Evolutionary conservation across 1,284 basidiomycete species (phyloP).

Genomic region (Tilletia setariae): DNA sequence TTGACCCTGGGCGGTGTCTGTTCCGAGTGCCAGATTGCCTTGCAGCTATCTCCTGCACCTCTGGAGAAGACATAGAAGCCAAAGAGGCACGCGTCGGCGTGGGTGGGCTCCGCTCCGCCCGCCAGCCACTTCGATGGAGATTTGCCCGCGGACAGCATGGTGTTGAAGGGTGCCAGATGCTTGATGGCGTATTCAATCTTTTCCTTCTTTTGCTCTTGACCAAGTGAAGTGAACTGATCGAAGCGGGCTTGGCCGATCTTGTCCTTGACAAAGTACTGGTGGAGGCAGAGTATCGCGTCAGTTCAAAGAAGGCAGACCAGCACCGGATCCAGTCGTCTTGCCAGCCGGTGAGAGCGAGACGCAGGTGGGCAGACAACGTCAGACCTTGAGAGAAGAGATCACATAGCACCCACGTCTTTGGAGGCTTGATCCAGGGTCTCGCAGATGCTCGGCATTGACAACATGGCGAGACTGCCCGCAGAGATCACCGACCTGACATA

Average conservation of each 20-base stretch:
- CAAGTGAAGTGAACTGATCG: slow-evolving; percentile 23
- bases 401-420: background rate
- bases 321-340: background rate
- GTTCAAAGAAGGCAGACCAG: background rate
- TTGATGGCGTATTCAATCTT: background rate
- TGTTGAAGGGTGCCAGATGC: slow-evolving; percentile 14
- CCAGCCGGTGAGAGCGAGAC: background rate
- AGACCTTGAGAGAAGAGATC: background rate
- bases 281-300: background rate
- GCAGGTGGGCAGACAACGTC: background rate
- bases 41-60: slow-evolving; percentile 25
- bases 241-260: slow-evolving; percentile 35
- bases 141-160: slow-evolving; percentile 10
- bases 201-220: slow-evolving; percentile 21
- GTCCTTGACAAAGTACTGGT: slow-evolving; percentile 36
- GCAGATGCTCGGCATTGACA: slow-evolving; percentile 28
- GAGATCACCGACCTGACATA: slow-evolving; percentile 34
- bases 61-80: slow-evolving; percentile 38
- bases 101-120: slow-evolving; percentile 34
- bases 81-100: slow-evolving; percentile 41
- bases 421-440: slow-evolving; percentile 27
- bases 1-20: slow-evolving; percentile 20
- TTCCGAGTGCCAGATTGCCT: slow-evolving; percentile 34
- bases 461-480: slow-evolving; percentile 25
- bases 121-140: slow-evolving; percentile 29